A percentile compares a stretch with the other conserved stretches of the same genome.
These are phyloP conservation scores for Dichotomopilus funicola DNA, from an alignment of 2,329 filamentous ascomycete genomes.

Conservation along the genomic window DNA sequence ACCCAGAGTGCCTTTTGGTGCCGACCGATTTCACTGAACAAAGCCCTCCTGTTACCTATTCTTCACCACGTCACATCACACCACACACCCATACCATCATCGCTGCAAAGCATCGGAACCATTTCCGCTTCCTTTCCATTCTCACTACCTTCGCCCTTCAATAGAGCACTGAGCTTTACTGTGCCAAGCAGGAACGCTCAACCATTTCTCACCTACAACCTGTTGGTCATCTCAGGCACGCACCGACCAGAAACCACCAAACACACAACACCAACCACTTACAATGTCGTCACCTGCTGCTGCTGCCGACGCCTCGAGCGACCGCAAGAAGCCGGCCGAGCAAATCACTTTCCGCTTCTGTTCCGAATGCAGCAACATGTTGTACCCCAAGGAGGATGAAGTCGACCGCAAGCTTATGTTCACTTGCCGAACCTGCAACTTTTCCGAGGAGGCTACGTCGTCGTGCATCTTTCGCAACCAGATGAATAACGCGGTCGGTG, in stretches of 20 bases:
- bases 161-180: background rate
- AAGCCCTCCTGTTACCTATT: too few relatives aligned
- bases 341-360: conserved; percentile 97
- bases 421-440: conserved; percentile 91
- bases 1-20: too few relatives aligned
- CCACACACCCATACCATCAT: too few relatives aligned
- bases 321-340: conserved; percentile 50
- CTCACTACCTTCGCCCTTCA: background rate
- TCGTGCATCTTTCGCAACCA: conserved; percentile 95
- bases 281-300: conserved; percentile 54
- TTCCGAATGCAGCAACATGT: conserved; percentile 96
- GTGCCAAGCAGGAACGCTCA: too few relatives aligned
- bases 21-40: too few relatives aligned
- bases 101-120: too few relatives aligned
- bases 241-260: background rate
- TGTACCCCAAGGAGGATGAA: conserved; percentile 94
- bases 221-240: background rate
- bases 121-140: too few relatives aligned
- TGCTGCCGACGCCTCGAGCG: conserved; percentile 26
- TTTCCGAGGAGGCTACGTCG: conserved; percentile 77
- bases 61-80: too few relatives aligned
- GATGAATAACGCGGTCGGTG: conserved; percentile 82
- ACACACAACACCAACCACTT: background rate
- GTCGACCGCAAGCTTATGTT: conserved; percentile 81
- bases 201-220: background rate